These are phyloP conservation scores for Borealophlyctis nickersoniae DNA, from an alignment of 192 early-diverging fungal genomes.

Conservation along the genomic window DNA sequence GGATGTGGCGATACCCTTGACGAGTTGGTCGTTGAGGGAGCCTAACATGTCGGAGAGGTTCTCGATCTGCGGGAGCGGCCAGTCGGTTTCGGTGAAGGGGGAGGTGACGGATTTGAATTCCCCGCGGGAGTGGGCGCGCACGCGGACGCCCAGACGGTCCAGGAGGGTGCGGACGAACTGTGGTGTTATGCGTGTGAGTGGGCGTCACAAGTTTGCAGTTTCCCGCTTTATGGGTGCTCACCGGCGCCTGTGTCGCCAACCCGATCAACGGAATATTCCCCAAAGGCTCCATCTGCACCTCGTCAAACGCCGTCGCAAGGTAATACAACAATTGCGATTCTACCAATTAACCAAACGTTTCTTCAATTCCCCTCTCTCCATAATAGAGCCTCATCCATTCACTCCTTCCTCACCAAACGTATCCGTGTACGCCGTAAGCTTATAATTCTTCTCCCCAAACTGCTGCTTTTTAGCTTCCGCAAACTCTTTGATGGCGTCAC, in stretches of 20 bases:
- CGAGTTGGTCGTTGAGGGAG: slow-evolving; percentile 53
- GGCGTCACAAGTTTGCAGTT: no score
- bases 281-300: slow-evolving; percentile 59
- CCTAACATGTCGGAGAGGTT: slow-evolving; percentile 52
- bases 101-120: slow-evolving; percentile 60
- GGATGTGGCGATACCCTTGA: slow-evolving; percentile 47
- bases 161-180: slow-evolving; percentile 59
- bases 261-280: slow-evolving; percentile 60
- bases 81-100: slow-evolving; percentile 47
- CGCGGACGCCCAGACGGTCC: slow-evolving; percentile 54
- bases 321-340: slow-evolving; percentile 63
- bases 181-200: no score
- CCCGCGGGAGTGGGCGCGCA: slow-evolving; percentile 51
- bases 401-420: slow-evolving; percentile 59
- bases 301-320: slow-evolving; percentile 62
- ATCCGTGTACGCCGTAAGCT: slow-evolving; percentile 60
- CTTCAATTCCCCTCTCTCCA: no score
- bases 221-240: no score
- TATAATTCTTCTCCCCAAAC: slow-evolving; percentile 42
- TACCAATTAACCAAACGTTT: slow-evolving; percentile 21
- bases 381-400: no score
- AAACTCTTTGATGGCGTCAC: slow-evolving; percentile 50
- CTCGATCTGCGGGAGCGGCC: slow-evolving; percentile 52
- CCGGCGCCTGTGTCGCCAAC: slow-evolving; percentile 15
- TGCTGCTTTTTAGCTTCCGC: slow-evolving; percentile 47